Percentiles rank a stretch among this genome's conserved stretches.
Conservation (phyloP, 257 asterid species). For the Lantana camara region DNA sequence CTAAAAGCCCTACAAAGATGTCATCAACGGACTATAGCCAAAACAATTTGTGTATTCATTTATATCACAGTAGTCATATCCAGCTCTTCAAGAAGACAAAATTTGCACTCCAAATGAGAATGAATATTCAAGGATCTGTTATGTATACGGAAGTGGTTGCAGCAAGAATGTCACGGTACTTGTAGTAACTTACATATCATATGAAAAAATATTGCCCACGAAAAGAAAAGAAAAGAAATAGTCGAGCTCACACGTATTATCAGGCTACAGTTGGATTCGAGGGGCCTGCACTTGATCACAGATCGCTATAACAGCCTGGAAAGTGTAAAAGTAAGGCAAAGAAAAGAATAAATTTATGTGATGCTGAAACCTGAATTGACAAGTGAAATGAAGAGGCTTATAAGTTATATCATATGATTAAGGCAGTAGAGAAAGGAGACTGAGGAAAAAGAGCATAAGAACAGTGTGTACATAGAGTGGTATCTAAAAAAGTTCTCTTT, state of each 20-base stretch:
- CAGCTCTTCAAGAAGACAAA: not conserved
- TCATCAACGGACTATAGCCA: not conserved
- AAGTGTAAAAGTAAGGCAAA: not conserved
- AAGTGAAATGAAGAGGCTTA: constrained; percentile 4
- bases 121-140: constrained; percentile 3
- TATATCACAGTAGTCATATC: not conserved
- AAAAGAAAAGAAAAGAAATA: constrained; percentile 1
- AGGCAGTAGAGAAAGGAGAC: not conserved
- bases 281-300: constrained; percentile 22
- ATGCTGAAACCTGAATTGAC: not conserved
- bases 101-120: no score
- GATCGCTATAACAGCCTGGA: not conserved
- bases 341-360: not conserved
- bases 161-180: not conserved
- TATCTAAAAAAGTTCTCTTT: not conserved
- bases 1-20: not conserved
- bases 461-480: not conserved
- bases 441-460: not conserved
- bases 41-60: not conserved
- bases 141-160: not conserved
- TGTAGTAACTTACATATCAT: no score
- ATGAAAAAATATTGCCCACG: not conserved
- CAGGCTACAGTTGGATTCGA: constrained; percentile 18
- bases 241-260: constrained; percentile 4
- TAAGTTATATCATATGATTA: not conserved